Percentiles rank a stretch among this genome's conserved stretches.
Conservation (phyloP, 2,329 filamentous ascomycete genomes). For the Colletotrichum spaethianum region DNA sequence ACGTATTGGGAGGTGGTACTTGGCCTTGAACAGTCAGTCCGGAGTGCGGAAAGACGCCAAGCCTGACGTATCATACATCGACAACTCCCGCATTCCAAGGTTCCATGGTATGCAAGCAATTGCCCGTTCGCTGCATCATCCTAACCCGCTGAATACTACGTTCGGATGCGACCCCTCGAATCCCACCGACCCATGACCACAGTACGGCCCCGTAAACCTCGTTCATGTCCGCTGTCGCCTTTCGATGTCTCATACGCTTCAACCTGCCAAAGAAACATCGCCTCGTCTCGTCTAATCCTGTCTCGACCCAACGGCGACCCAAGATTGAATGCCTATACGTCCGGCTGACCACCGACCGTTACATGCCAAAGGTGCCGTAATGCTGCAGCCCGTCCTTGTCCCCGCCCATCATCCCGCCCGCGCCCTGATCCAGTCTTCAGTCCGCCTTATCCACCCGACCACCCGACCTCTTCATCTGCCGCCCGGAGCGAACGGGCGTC, state of each 20-base stretch:
- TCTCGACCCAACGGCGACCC: slow-evolving; percentile 9
- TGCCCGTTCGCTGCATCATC: slow-evolving; percentile 22
- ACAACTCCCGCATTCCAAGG: slow-evolving; percentile 3
- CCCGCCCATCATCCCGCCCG: background rate
- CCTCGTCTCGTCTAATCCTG: slow-evolving; percentile 22
- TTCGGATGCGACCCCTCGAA: slow-evolving; percentile 29
- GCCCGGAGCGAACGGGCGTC: slow-evolving; percentile 25
- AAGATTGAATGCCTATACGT: background rate
- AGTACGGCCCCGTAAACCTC: slow-evolving; percentile 1
- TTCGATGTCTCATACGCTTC: slow-evolving; percentile 1
- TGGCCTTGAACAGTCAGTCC: background rate
- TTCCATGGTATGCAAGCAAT: slow-evolving; percentile 11
- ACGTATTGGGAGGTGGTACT: background rate
- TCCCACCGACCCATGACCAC: slow-evolving; percentile 5
- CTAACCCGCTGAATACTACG: slow-evolving; percentile 16
- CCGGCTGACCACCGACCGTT: slow-evolving; percentile 4
- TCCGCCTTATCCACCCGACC: background rate
- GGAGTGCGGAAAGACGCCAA: slow-evolving; percentile 6
- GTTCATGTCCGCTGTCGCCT: slow-evolving; percentile 4
- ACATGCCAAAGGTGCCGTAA: background rate
- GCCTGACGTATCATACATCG: background rate
- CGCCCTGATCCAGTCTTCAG: background rate
- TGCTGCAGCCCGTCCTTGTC: slow-evolving; percentile 16
- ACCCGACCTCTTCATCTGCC: slow-evolving; percentile 9
- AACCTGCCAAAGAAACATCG: slow-evolving; percentile 22